Base-by-base conservation (phyloP, 192 early-diverging fungal species). In the Oehlia diaphana region DNA sequence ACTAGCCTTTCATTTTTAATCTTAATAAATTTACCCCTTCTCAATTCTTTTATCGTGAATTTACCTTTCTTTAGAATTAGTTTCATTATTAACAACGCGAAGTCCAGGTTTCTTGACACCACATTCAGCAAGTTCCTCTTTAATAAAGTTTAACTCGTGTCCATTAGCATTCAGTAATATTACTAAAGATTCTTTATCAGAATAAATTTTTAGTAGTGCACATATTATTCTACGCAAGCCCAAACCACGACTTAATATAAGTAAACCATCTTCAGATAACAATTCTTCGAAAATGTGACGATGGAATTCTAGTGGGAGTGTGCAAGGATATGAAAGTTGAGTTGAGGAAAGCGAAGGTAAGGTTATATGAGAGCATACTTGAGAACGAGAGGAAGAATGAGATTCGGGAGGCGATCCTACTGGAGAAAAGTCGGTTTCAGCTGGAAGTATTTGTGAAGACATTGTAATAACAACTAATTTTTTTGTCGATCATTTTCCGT, bases 191-290 rank as follows among this genome's bases (percentile, higher is more conserved):
- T 89, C 86, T 16, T 90, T 88, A 4, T 91, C 87, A 0, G 90
- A 87, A 78, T 95, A 91, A 35, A 93, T 86, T 78, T 91, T 88
- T 0, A 94, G 74, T 21, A 98, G 88, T 63, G 91, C 84, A 1
- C 89, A 91, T 26, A 97, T 86, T 26, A 97, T 89, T 9, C 83
- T 84, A 10, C 87, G 81, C 49, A 96, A 83, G 2, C 96, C 95
- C 0, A 98, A 89, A 0, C 97, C 97, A 19, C 89, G 86, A 0
- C 93, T 91, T 35, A 92, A 80, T 13, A 98, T 89, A 50, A 96
- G 87, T 10, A 98, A 83, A 2, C 92, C 95, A 82, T 96, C 94
- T 62, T 94, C 88, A 53, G 88, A 87, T 5, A 94, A 79, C 62
- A 94, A 89, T 80, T 88, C 67, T 21, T 69, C 67, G 19, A 69